phyloP scores from a whole-genome alignment of 2,329 filamentous ascomycete species.

The Pezicula carpinea region DNA sequence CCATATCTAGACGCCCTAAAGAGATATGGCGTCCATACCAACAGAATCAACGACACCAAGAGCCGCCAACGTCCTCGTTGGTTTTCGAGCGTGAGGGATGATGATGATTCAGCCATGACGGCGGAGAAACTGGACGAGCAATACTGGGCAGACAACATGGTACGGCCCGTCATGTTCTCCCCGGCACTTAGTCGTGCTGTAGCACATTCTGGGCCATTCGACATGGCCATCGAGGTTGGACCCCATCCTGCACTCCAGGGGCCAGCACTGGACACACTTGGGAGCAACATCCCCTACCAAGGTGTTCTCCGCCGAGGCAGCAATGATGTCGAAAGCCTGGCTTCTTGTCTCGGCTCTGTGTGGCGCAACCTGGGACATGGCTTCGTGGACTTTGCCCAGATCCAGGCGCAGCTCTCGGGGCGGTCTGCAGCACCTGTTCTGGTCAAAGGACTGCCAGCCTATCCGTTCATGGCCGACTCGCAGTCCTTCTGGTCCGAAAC shows the following conservation, averaged over 20 bases:
- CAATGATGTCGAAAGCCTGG: background rate
- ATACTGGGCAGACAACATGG: constrained; percentile 30
- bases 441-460: too few relatives aligned
- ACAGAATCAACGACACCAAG: too few relatives aligned
- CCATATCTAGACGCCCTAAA: too few relatives aligned
- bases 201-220: constrained; percentile 10
- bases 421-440: too few relatives aligned
- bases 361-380: too few relatives aligned
- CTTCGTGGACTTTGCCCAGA: too few relatives aligned
- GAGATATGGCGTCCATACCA: too few relatives aligned
- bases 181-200: constrained; percentile 18
- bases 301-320: background rate
- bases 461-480: too few relatives aligned
- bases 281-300: constrained; percentile 14
- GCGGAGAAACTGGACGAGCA: background rate
- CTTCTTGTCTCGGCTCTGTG: too few relatives aligned
- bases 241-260: background rate
- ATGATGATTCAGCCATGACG: too few relatives aligned
- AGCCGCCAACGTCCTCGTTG: constrained; percentile 32
- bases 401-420: too few relatives aligned
- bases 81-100: constrained; percentile 3
- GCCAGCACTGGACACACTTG: background rate
- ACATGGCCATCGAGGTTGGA: background rate
- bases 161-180: constrained; percentile 34
- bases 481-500: too few relatives aligned